phyloP scores from a whole-genome alignment of 2,329 filamentous ascomycete genomes.

The Knufia petricola region DNA sequence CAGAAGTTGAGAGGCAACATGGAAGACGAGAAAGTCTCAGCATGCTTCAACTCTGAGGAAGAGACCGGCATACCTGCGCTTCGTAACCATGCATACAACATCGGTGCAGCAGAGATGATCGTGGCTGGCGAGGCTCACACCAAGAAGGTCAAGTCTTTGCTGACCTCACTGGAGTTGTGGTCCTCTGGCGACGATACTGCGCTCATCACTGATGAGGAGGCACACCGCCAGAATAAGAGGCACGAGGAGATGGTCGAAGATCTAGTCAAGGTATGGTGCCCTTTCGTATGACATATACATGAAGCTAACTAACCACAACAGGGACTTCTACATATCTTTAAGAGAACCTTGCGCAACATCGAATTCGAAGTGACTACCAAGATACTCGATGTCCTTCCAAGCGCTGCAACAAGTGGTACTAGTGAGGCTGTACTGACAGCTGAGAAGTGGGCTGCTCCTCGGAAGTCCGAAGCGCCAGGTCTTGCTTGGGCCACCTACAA shows the following conservation, averaged over 20 bases:
- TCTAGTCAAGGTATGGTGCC: too few relatives aligned
- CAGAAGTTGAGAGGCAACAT: conserved; percentile 52
- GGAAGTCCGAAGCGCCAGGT: conserved; percentile 31
- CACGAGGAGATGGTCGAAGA: too few relatives aligned
- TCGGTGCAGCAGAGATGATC: conserved; percentile 45
- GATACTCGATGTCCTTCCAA: conserved; percentile 32
- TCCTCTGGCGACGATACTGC: conserved; percentile 31
- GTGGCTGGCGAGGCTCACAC: conserved; percentile 41
- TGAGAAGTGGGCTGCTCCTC: conserved; percentile 30
- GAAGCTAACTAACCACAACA: too few relatives aligned
- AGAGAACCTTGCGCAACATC: too few relatives aligned
- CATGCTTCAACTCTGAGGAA: conserved; percentile 43
- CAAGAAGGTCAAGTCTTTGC: conserved; percentile 40
- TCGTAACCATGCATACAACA: conserved; percentile 48
- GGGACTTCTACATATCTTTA: too few relatives aligned
- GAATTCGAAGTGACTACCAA: too few relatives aligned
- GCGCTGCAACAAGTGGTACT: conserved; percentile 22
- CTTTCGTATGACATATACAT: too few relatives aligned
- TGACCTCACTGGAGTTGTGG: conserved; percentile 47
- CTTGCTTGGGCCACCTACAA: conserved; percentile 46
- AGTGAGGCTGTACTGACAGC: conserved; percentile 28
- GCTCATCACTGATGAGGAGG: too few relatives aligned
- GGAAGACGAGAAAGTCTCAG: conserved; percentile 41
- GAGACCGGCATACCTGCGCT: conserved; percentile 53
- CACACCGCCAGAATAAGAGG: too few relatives aligned